Base-by-base conservation (phyloP, 768 basidiomycete genomes). In the Punctularia strigosozonata region DNA sequence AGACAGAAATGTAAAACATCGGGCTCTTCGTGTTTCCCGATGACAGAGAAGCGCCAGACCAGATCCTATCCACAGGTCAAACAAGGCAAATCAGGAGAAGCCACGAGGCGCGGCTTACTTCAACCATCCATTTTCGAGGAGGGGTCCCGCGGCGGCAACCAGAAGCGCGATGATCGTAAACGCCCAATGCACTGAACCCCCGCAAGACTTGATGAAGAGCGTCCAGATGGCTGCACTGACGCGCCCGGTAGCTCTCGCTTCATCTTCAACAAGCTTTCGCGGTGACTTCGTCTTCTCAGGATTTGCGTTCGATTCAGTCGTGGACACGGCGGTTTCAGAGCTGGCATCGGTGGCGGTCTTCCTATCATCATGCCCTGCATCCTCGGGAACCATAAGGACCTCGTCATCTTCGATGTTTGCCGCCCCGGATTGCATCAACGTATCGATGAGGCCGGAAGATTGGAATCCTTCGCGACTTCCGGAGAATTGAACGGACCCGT, bases 201-300 rank as follows among this genome's bases (percentile, higher is more conserved):
- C 66, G 43, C 56, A 56, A 19, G 62, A 60, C 10, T 47, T 40
- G 49, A 73, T 48, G 49, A 73, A 75, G 3, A 58, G 50, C 47
- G 48, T 40, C 71, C 71, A 73, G 30, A 73, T 63, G 5, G 55
- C 51, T 42, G 54, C 28, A 30, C 28, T 15, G 15, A 30, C 28
- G 10, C 15, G 10, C 28, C 15, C 28, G 28, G 10, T 15, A 30
- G 68, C 69, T 8, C 71, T 58, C 45, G 63, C 60, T 47, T 74
- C 72, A 37, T 74, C 73, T 44, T 94, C 89, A 5, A 92, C 63
- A 33, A 92, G 68, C 54, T 91, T 92, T 25, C 87, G 68, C 0
- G 89, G 82, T 1, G 66, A 51, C 50, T 77, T 83, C 53, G 68
- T 73, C 40, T 59, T 56, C 42, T 58, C 53, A 7, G 53, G 43